Evolutionary conservation across 2,329 filamentous ascomycete genomes (phyloP).

Genomic region (Talaromyces albobiverticillius): DNA sequence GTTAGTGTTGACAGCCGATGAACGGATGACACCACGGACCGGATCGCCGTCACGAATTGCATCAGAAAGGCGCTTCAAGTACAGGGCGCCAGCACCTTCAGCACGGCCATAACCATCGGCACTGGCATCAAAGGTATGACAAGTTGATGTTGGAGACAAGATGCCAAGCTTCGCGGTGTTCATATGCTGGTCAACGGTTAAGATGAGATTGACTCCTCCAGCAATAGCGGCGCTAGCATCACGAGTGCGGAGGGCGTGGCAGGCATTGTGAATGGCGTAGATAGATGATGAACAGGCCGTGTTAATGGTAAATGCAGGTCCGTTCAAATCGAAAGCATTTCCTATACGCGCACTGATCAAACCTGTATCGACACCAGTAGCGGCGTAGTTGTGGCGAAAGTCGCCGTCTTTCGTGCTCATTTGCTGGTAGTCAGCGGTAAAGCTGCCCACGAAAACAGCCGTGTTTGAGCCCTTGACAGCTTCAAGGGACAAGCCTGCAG

Average conservation of each 20-base stretch:
- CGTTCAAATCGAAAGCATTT: conserved; percentile 13
- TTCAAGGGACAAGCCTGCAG: conserved; percentile 20
- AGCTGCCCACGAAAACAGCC: conserved; percentile 19
- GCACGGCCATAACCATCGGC: conserved; percentile 37
- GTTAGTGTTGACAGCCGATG: conserved; percentile 18
- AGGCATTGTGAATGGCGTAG: conserved; percentile 39
- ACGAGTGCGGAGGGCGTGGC: conserved; percentile 19
- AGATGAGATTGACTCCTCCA: conserved; percentile 24
- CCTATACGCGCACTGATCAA: conserved; percentile 30
- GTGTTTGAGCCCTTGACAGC: conserved; percentile 18
- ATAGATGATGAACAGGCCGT: conserved; percentile 35
- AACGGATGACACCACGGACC: conserved; percentile 20
- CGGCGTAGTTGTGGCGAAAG: conserved; percentile 15
- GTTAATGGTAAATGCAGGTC: conserved; percentile 6
- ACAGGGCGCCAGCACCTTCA: conserved; percentile 31
- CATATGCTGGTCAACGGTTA: conserved; percentile 18
- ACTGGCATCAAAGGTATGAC: conserved; percentile 31
- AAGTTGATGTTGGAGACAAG: conserved; percentile 31
- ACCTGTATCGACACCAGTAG: conserved; percentile 23
- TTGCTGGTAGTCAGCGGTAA: conserved; percentile 18
- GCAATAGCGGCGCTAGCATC: conserved; percentile 23
- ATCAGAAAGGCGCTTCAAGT: conserved; percentile 29
- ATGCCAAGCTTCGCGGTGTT: conserved; percentile 16
- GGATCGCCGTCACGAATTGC: conserved; percentile 24
- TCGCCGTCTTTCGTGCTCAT: conserved; percentile 17